phyloP scores from a whole-genome alignment of 2,329 filamentous ascomycete species.

The Pseudopithomyces chartarum region DNA sequence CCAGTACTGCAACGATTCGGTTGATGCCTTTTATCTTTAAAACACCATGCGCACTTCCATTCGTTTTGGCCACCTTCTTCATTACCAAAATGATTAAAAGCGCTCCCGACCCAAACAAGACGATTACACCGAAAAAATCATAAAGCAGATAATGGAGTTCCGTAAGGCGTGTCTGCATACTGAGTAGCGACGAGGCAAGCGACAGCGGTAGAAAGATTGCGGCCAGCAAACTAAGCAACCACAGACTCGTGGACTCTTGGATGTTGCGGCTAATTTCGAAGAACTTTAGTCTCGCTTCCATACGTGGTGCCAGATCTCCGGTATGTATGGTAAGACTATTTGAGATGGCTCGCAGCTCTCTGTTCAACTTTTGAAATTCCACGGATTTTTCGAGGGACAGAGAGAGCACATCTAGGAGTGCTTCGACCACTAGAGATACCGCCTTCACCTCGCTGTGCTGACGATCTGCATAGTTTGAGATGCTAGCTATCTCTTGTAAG shows the following conservation, averaged over 20 bases:
- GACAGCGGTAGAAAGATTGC: conserved; percentile 8
- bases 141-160: conserved; percentile 5
- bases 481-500: too few relatives aligned
- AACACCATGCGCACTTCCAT: background rate
- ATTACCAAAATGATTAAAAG: background rate
- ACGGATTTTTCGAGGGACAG: too few relatives aligned
- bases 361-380: background rate
- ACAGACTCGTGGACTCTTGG: conserved; percentile 1
- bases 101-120: conserved; percentile 4
- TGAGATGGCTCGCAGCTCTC: background rate
- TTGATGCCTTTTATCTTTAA: background rate
- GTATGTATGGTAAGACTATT: background rate
- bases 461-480: too few relatives aligned
- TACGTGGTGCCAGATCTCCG: background rate
- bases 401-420: too few relatives aligned
- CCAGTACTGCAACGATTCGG: too few relatives aligned
- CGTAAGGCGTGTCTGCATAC: conserved; percentile 7
- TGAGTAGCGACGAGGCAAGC: conserved; percentile 5
- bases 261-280: background rate
- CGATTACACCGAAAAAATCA: conserved; percentile 13
- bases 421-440: too few relatives aligned
- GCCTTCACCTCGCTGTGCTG: too few relatives aligned
- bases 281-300: background rate
- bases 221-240: conserved; percentile 5
- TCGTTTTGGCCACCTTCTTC: background rate